Evolutionary conservation across 208 protist genomes (phyloP), one percentile per base, ranked within the genome.

Genomic region (Histomonas meleagridis): DNA sequence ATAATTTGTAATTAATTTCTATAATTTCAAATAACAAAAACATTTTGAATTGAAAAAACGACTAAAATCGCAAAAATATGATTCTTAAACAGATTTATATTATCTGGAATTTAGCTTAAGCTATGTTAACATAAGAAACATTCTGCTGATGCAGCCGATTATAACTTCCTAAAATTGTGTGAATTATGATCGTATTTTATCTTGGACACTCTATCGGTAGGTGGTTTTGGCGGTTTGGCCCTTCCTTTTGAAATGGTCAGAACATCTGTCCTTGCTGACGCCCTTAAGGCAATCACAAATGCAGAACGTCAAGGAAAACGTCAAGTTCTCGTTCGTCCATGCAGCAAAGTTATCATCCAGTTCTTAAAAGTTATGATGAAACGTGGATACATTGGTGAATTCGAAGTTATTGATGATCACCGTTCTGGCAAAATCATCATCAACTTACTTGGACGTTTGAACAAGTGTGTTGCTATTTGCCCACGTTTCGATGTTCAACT

Each of bases 291-390:
- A 92, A 99, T 99, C 94, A 95, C 96, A 94, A 99, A 99, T 94
- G 99, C 99, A 62, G 98, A 99, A 96, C 96, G 96, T 93, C 95
- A 96, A 92, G 99, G 99, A 94, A 99, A 99, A 96, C 96, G 98
- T 92, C 99, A 99, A 95, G 98, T 99, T 78, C 95, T 99, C 53
- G 96, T 99, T 94, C 95, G 98, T 93, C 99, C 99, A 78, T 96
- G 95, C 91, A 99, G 97, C 92, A 99, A 99, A 96, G 98, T 99
- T 92, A 96, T 99, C 92, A 95, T 99, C 93, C 99, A 99, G 94
- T 99, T 99, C 96, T 96, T 99, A 91, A 95, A 97, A 92, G 97
- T 99, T 92, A 99, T 99, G 99, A 97, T 99, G 97, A 98, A 99
- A 95, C 98, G 99, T 95, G 97, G 94, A 60, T 99, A 99, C 97